Conservation (phyloP, 2,329 filamentous ascomycete genomes). For the Fusarium mundagurra region DNA sequence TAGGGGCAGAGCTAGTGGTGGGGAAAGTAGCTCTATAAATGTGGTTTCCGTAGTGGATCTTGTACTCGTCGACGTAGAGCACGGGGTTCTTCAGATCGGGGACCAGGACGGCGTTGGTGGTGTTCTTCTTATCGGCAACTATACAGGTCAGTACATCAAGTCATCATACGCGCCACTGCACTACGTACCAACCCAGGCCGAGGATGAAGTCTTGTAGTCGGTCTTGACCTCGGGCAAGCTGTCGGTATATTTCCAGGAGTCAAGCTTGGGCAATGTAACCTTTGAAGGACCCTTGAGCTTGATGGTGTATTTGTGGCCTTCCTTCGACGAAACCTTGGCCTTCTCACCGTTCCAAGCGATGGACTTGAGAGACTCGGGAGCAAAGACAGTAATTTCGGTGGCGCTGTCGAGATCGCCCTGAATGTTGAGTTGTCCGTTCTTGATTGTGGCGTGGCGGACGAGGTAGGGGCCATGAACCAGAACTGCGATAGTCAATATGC, state of each 20-base stretch:
- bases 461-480: constrained; percentile 63
- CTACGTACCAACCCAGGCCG: constrained; percentile 54
- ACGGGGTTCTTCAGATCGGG: constrained; percentile 63
- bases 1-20: constrained; percentile 49
- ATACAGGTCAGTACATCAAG: not conserved
- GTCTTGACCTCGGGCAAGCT: constrained; percentile 58
- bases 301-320: constrained; percentile 44
- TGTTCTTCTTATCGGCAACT: constrained; percentile 60
- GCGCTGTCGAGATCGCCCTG: constrained; percentile 56
- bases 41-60: constrained; percentile 63
- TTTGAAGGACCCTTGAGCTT: constrained; percentile 41
- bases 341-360: constrained; percentile 62
- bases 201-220: constrained; percentile 54
- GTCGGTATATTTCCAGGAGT: constrained; percentile 58
- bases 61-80: constrained; percentile 67
- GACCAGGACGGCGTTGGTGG: constrained; percentile 54
- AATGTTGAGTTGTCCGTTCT: constrained; percentile 51
- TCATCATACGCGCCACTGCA: rapidly evolving
- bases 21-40: constrained; percentile 64
- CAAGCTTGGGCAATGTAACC: constrained; percentile 53
- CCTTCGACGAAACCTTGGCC: constrained; percentile 40
- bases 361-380: constrained; percentile 54
- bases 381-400: constrained; percentile 58
- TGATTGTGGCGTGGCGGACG: constrained; percentile 56
- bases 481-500: constrained; percentile 45